Evolutionary conservation across 2,329 filamentous ascomycete species (phyloP).

Genomic region (Fusarium secorum): DNA sequence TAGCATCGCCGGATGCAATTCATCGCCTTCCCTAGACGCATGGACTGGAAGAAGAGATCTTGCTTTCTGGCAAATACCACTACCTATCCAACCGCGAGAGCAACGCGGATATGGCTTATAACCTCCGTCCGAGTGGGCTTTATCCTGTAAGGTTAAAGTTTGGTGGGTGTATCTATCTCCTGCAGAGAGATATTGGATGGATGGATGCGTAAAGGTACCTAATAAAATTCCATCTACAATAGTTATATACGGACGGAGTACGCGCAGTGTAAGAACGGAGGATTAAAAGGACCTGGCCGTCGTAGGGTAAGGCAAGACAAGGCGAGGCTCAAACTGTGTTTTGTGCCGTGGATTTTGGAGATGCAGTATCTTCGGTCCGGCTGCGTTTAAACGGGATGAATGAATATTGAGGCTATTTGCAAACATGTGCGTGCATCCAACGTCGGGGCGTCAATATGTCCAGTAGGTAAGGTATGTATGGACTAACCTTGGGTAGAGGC

Average conservation of each 20-base stretch:
- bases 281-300: conserved; percentile 28
- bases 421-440: background rate
- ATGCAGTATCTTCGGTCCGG: background rate
- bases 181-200: background rate
- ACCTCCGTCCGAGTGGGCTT: background rate
- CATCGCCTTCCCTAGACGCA: conserved; percentile 1
- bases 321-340: background rate
- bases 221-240: background rate
- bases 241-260: background rate
- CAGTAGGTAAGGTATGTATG: background rate
- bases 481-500: background rate
- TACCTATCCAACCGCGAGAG: background rate
- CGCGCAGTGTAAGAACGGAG: conserved; percentile 1
- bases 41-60: background rate
- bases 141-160: background rate
- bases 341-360: background rate
- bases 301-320: background rate
- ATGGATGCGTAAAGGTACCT: background rate
- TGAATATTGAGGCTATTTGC: conserved; percentile 24
- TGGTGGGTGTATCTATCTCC: background rate
- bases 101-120: background rate
- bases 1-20: conserved; percentile 1
- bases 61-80: background rate
- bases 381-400: background rate
- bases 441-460: background rate